These are phyloP conservation scores for Gossypium herbaceum DNA, from an alignment of 345 rosid genomes.

Conservation along the genomic window DNA sequence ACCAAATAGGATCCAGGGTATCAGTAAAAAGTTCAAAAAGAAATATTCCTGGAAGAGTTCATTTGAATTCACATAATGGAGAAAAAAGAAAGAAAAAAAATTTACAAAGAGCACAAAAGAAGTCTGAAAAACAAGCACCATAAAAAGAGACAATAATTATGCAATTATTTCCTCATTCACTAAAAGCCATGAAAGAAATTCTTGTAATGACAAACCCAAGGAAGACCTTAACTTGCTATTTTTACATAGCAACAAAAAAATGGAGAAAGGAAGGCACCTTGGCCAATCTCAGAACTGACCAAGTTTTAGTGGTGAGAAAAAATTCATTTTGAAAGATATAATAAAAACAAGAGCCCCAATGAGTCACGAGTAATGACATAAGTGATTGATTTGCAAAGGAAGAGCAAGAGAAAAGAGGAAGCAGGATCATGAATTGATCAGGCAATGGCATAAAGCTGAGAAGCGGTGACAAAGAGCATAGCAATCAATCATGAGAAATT, in stretches of 20 bases:
- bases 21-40: neutral
- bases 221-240: neutral
- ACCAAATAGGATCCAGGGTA: neutral
- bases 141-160: neutral
- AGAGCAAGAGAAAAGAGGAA: neutral
- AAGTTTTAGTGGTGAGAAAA: neutral
- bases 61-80: neutral
- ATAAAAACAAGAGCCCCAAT: neutral
- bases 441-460: neutral
- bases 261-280: neutral
- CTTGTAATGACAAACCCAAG: neutral
- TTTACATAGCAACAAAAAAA: conserved; percentile 1
- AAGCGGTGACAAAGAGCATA: conserved; percentile 10
- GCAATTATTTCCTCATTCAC: neutral
- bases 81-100: neutral
- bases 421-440: neutral
- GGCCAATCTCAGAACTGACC: neutral
- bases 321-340: neutral
- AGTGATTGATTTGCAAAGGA: neutral
- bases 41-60: neutral
- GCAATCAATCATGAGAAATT: conserved; percentile 7
- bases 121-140: neutral
- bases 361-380: neutral
- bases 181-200: neutral
- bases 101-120: neutral